Base-by-base conservation (phyloP, 2,329 filamentous ascomycete species). In the Cercospora beticola region DNA sequence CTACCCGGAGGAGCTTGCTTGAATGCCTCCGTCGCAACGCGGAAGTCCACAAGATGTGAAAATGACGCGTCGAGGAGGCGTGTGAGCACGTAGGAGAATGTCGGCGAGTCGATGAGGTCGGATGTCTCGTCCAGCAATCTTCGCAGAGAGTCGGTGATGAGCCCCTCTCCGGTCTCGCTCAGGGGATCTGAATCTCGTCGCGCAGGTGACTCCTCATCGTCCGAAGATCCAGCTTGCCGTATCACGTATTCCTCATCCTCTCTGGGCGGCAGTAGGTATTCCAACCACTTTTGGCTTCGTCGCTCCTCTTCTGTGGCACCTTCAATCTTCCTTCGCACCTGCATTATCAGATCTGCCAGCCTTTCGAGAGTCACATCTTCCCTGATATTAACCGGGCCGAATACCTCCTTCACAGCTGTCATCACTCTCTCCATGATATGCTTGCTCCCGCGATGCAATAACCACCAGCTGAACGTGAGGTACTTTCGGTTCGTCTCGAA, bases 391-490 rank as follows among this genome's bases (percentile, higher is more conserved):
- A 97, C 83, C 70, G 88, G 86, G n/a, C 93, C 92, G 79, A 97
- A 98, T 26, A 94, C 91, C 64, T 96, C 91, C 74, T 90, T 90
- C 26, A 99, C 95, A 4, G 93, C 93, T n/a, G 84, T 83, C 77
- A 93, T 89, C 59, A 99, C 94, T 71, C 90, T 91, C 66, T 88
- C 85, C 86, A 93, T 90, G 66, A 98, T 83, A 67, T 93, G 88
- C 72, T 89, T 88, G 89, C 93, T 98, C 54, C 95, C 95, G 72
- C 89, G 88, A 81, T 99, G 94, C 59, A 99, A 85, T 58, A 99
- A 83, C 94, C 94, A 99, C 95, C 95, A 99, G 81, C 93, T 97
- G 79, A 98, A 97, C 49, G 94, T 96, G 60, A 99, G 85, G 78
- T 98, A 99, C 77, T 92, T 92, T 74, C 94, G 87, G 81, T 99